Conservation (phyloP, 495 filamentous ascomycete genomes). For the Talaromyces trachyspermus region DNA sequence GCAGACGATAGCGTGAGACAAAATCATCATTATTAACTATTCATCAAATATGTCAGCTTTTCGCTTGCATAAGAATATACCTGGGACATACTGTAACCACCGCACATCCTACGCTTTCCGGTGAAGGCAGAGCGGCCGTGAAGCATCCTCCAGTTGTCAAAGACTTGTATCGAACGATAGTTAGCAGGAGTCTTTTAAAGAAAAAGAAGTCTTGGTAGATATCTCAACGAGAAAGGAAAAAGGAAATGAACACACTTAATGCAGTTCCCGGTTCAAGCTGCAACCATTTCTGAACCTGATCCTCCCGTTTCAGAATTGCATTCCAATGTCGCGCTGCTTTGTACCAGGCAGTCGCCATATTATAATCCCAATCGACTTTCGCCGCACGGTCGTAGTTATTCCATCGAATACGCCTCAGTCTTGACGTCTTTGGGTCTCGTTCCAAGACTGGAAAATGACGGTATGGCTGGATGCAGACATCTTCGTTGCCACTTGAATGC, state of each 20-base stretch:
- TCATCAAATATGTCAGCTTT: conserved; percentile 14
- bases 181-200: too few relatives aligned
- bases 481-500: conserved; percentile 81
- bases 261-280: conserved; percentile 71
- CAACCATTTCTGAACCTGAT: conserved; percentile 55
- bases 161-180: conserved; percentile 61
- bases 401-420: conserved; percentile 70
- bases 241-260: conserved; percentile 48
- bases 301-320: conserved; percentile 44
- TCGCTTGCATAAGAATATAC: background rate
- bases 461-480: conserved; percentile 66
- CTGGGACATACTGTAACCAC: conserved; percentile 67
- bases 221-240: too few relatives aligned
- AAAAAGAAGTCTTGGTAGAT: too few relatives aligned
- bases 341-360: conserved; percentile 59
- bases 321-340: conserved; percentile 61
- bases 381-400: conserved; percentile 81
- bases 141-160: conserved; percentile 92
- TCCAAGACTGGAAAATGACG: conserved; percentile 57
- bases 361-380: conserved; percentile 30
- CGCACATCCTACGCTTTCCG: conserved; percentile 80
- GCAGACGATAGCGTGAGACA: conserved; percentile 66
- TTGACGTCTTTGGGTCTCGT: conserved; percentile 23
- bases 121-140: conserved; percentile 77
- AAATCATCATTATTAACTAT: conserved; percentile 83